Percentiles rank a stretch among this genome's conserved stretches.
These are phyloP conservation scores for Dunaliella primolecta DNA, from an alignment of 139 green algal genomes.

Conservation along the genomic window DNA sequence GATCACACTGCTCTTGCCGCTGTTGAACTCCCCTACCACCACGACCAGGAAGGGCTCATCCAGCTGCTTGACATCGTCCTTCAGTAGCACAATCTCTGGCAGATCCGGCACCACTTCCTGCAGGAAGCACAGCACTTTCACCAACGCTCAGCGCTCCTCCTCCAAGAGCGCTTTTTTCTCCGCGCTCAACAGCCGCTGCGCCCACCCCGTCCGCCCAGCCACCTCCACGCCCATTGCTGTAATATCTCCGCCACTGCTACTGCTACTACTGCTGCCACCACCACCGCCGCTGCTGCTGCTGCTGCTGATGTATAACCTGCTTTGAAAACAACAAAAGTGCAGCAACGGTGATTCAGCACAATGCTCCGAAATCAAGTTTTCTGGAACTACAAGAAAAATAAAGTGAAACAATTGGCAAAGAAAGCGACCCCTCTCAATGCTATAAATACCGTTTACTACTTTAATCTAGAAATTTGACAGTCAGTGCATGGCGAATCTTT, in stretches of 20 bases:
- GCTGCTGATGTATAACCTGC: too few species aligned
- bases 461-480: too few species aligned
- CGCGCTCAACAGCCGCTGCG: conserved; percentile 47
- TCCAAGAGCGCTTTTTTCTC: conserved; percentile 47
- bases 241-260: conserved; percentile 7
- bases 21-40: conserved; percentile 96
- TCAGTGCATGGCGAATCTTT: too few species aligned
- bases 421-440: too few species aligned
- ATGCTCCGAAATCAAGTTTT: too few species aligned
- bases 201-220: conserved; percentile 6
- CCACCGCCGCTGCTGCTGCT: background rate
- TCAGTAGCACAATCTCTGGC: conserved; percentile 16
- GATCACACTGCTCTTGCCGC: conserved; percentile 69
- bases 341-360: too few species aligned
- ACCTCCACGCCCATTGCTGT: background rate
- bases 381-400: too few species aligned
- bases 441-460: too few species aligned
- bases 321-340: too few species aligned
- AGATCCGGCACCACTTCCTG: conserved; percentile 44
- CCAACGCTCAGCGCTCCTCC: conserved; percentile 39
- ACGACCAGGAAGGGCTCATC: conserved; percentile 95
- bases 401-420: too few species aligned
- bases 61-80: conserved; percentile 59
- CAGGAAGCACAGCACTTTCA: conserved; percentile 31
- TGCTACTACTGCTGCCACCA: conserved; percentile 1